Percentiles rank a stretch among this genome's conserved stretches.
Conservation (phyloP, 1,139 yeast genomes). For the Yamadazyma songkhlaensis region DNA sequence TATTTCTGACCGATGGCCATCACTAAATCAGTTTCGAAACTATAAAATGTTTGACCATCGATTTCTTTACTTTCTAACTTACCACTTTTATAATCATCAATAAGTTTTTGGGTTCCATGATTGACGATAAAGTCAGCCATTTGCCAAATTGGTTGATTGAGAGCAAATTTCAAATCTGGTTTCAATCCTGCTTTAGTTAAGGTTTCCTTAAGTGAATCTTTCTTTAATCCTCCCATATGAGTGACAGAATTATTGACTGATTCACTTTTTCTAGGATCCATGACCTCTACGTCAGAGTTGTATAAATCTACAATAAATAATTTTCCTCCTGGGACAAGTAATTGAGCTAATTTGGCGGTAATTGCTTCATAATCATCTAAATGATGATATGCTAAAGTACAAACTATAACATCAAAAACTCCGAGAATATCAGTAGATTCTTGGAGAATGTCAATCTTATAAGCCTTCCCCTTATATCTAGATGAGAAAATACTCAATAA, state of each 20-base stretch:
- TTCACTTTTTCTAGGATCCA: constrained; percentile 1
- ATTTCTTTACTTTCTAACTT: constrained; percentile 12
- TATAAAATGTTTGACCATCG: constrained; percentile 15
- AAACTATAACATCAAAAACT: constrained; percentile 28
- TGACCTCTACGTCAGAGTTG: constrained; percentile 11
- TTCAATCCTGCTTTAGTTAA: constrained; percentile 22
- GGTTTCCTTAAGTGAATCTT: constrained; percentile 21
- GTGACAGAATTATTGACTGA: constrained; percentile 19
- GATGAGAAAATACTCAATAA: constrained; percentile 24
- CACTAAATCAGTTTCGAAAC: constrained; percentile 21
- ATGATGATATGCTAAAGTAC: constrained; percentile 43
- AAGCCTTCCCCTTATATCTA: constrained; percentile 11
- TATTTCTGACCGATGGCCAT: constrained; percentile 22
- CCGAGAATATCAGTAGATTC: constrained; percentile 14
- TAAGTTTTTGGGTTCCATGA: constrained; percentile 20
- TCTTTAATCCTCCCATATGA: constrained; percentile 36
- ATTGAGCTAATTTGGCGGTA: constrained; percentile 29
- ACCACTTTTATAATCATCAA: constrained; percentile 17
- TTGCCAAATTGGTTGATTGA: constrained; percentile 26
- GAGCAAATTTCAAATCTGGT: constrained; percentile 20
- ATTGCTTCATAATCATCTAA: constrained; percentile 29
- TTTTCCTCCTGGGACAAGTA: constrained; percentile 33
- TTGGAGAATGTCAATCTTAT: constrained; percentile 27
- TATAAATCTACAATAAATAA: constrained; percentile 34
- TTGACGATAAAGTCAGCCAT: constrained; percentile 19